A percentile compares a stretch with the other conserved stretches of the same genome.
phyloP scores from a whole-genome alignment of 148 eudicot species.

The Vaccinium darrowii region DNA sequence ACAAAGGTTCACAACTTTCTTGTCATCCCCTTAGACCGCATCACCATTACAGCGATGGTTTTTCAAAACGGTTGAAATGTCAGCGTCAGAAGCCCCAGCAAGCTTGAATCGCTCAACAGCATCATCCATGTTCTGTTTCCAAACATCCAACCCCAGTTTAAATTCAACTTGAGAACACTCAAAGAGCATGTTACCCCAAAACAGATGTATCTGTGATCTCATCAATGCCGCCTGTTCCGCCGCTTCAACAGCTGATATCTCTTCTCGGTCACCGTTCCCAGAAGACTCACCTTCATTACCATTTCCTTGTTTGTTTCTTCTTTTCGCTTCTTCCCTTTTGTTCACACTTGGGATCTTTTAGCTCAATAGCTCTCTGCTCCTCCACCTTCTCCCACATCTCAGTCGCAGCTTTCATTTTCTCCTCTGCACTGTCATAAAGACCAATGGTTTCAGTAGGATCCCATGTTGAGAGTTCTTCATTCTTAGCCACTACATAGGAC shows the following conservation, averaged over 20 bases:
- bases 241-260: slow-evolving; percentile 73
- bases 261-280: slow-evolving; percentile 35
- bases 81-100: slow-evolving; percentile 94
- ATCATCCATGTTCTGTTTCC: slow-evolving; percentile 68
- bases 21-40: slow-evolving; percentile 36
- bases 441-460: slow-evolving; percentile 62
- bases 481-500: slow-evolving; percentile 80
- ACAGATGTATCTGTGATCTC: slow-evolving; percentile 93
- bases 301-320: slow-evolving; percentile 57
- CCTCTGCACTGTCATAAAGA: slow-evolving; percentile 81
- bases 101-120: slow-evolving; percentile 82
- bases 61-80: slow-evolving; percentile 65
- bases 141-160: slow-evolving; percentile 51
- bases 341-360: slow-evolving; percentile 64
- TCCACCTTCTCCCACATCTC: slow-evolving; percentile 94
- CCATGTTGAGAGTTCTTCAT: slow-evolving; percentile 75
- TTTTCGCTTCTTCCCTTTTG: slow-evolving; percentile 67
- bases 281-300: slow-evolving; percentile 49
- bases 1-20: slow-evolving; percentile 35
- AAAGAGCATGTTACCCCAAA: slow-evolving; percentile 95
- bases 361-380: slow-evolving; percentile 76
- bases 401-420: slow-evolving; percentile 85
- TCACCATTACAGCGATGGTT: slow-evolving; percentile 78
- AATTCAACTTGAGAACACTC: slow-evolving; percentile 91
- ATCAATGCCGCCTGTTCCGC: slow-evolving; percentile 87